These are phyloP conservation scores for Piedraia hortae DNA, from an alignment of 2,329 filamentous ascomycete species.

Conservation along the genomic window DNA sequence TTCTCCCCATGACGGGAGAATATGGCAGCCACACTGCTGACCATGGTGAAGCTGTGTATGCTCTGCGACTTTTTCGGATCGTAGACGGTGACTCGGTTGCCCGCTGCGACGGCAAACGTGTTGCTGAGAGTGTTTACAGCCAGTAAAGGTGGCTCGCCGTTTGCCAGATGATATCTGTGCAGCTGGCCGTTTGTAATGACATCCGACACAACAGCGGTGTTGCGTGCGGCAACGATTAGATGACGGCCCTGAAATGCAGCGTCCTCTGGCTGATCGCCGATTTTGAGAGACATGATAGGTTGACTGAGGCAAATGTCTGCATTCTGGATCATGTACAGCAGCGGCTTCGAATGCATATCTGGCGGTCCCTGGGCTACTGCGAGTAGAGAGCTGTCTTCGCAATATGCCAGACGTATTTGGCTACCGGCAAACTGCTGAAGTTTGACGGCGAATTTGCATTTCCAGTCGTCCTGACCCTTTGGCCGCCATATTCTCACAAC, in stretches of 20 bases:
- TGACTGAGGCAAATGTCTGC: constrained; percentile 32
- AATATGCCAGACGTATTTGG: too few relatives aligned
- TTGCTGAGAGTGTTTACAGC: constrained; percentile 34
- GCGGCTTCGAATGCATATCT: constrained; percentile 16
- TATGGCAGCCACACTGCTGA: too few relatives aligned
- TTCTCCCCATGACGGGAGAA: constrained; percentile 32
- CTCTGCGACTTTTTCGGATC: constrained; percentile 28
- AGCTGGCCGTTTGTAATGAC: constrained; percentile 43
- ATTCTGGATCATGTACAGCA: constrained; percentile 40
- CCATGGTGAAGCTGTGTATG: constrained; percentile 26
- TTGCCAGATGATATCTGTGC: constrained; percentile 7
- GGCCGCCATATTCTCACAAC: constrained; percentile 59
- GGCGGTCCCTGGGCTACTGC: constrained; percentile 24
- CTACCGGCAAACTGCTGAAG: too few relatives aligned
- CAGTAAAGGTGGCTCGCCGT: constrained; percentile 20
- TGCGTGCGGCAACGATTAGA: constrained; percentile 46
- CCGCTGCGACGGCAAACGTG: constrained; percentile 16
- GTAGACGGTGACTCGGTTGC: constrained; percentile 29
- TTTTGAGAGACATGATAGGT: constrained; percentile 26
- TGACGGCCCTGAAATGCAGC: constrained; percentile 45
- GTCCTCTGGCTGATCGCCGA: constrained; percentile 15
- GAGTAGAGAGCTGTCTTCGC: constrained; percentile 60
- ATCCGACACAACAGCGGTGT: constrained; percentile 54
- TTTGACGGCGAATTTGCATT: too few relatives aligned
- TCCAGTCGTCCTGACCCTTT: too few relatives aligned